Base-by-base conservation (phyloP, 2,329 filamentous ascomycete genomes). In the Seiridium unicorne region DNA sequence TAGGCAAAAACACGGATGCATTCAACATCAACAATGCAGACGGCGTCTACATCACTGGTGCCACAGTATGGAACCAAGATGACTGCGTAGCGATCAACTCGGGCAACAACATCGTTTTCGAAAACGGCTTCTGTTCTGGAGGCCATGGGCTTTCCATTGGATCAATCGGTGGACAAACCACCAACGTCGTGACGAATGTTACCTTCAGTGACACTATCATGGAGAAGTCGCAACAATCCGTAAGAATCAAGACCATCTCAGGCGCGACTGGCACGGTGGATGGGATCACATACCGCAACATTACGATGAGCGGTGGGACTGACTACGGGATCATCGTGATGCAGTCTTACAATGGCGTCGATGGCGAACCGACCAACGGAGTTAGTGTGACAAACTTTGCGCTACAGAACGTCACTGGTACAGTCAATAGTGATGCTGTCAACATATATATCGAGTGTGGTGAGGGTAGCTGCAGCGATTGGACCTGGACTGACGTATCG, bases 141-240 rank as follows among this genome's bases (percentile, higher is more conserved):
- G 57, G 47, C 5, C 47, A 54, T 31, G 47, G 48, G 6, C 49
- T 53, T 26, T 53, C 57, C 10, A 59, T 59, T 4, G 57, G 47
- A 7, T 53, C 47, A 3, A 26, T 59, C 4, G 48, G 57, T 3
- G 47, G 57, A 11, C 57, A 59, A 26, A 38, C 44, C 13, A 54
- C 44, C 38, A 59, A 59, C 35, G 48, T 32, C 11, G 57, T 59
- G 26, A 13, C 38, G 10, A 59, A 59, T 13, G 57, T 59, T 10
- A 59, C 57, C 3, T 59, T 59, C n/a, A 26, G 48, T 18, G 57
- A 59, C 40, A 46, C 34, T 36, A 46, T 54, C 26, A 54, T 59
- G 57, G 57, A 53, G 31, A 54, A 59, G 5, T 59, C 57, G 49
- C 57, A 59, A 40, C 57, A 59, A 36, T 59, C 57, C 10, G 57